Evolutionary conservation across 108 stramenopile genomes (phyloP).

Genomic region (Discostella stelligeroides): DNA sequence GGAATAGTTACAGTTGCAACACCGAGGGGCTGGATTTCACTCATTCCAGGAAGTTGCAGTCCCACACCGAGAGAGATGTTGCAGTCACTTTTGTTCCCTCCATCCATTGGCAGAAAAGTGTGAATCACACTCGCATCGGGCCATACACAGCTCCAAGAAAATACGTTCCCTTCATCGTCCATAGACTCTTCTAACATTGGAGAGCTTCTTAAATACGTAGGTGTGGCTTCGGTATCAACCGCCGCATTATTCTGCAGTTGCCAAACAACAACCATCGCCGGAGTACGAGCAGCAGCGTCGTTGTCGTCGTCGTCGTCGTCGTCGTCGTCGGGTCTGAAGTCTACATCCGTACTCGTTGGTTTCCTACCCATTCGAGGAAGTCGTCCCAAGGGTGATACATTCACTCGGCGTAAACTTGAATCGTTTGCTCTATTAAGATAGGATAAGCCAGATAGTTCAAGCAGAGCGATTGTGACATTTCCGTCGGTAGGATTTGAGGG

Average conservation of each 20-base stretch:
- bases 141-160: conserved; percentile 2
- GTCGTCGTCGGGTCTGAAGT: background rate
- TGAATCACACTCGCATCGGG: conserved; percentile 3
- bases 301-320: no score
- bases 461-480: conserved; percentile 1
- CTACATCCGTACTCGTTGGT: background rate
- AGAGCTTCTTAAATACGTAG: background rate
- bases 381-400: background rate
- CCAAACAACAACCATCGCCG: conserved; percentile 6
- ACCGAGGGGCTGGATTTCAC: conserved; percentile 21
- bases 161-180: conserved; percentile 1
- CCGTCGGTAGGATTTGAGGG: background rate
- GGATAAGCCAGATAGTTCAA: background rate
- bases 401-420: background rate
- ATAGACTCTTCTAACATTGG: conserved; percentile 4
- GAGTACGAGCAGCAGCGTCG: background rate
- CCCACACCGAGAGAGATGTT: conserved; percentile 22
- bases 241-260: background rate
- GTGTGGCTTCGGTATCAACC: background rate
- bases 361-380: conserved; percentile 3
- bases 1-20: conserved; percentile 22
- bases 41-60: conserved; percentile 4
- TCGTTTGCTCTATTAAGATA: background rate
- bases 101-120: no score
- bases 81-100: background rate